Percentiles rank a stretch among this genome's conserved stretches.
These are phyloP conservation scores for Saccharomycopsis amapae DNA, from an alignment of 805 yeast genomes.

Conservation along the genomic window DNA sequence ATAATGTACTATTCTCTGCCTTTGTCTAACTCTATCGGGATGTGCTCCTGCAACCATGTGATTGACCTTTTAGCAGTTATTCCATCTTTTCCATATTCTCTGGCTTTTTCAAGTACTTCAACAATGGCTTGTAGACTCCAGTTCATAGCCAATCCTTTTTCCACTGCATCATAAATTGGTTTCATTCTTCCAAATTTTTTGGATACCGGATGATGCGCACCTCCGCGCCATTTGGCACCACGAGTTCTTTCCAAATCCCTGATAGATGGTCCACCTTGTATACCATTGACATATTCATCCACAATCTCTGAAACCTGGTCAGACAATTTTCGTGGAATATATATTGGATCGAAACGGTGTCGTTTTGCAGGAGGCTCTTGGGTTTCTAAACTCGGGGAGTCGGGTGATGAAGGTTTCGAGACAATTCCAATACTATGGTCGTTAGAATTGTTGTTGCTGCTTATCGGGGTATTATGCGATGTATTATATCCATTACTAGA, in stretches of 20 bases:
- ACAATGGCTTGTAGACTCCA: constrained; percentile 9
- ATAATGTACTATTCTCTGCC: not conserved
- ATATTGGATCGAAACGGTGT: too few relatives aligned
- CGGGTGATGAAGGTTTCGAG: too few relatives aligned
- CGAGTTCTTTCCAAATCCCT: constrained; percentile 20
- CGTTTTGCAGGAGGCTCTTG: too few relatives aligned
- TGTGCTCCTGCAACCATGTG: constrained; percentile 19
- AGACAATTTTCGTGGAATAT: constrained; percentile 4
- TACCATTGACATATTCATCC: constrained; percentile 20
- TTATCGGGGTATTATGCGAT: too few relatives aligned
- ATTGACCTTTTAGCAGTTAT: constrained; percentile 8
- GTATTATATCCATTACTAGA: too few relatives aligned
- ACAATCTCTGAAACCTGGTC: constrained; percentile 12
- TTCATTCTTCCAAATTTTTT: constrained; percentile 21
- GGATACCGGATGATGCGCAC: constrained; percentile 23
- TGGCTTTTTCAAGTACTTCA: constrained; percentile 5
- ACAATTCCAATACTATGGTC: too few relatives aligned
- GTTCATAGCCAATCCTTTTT: constrained; percentile 11
- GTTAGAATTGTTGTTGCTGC: too few relatives aligned
- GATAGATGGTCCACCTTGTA: constrained; percentile 22
- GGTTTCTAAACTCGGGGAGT: too few relatives aligned
- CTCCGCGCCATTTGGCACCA: constrained; percentile 24
- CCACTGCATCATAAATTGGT: constrained; percentile 18
- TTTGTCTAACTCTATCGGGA: constrained; percentile 9
- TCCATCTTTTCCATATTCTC: constrained; percentile 13